A percentile compares a stretch with the other conserved stretches of the same genome.
phyloP scores from a whole-genome alignment of 2,329 filamentous ascomycete species.

The Calonectria ilicicola region DNA sequence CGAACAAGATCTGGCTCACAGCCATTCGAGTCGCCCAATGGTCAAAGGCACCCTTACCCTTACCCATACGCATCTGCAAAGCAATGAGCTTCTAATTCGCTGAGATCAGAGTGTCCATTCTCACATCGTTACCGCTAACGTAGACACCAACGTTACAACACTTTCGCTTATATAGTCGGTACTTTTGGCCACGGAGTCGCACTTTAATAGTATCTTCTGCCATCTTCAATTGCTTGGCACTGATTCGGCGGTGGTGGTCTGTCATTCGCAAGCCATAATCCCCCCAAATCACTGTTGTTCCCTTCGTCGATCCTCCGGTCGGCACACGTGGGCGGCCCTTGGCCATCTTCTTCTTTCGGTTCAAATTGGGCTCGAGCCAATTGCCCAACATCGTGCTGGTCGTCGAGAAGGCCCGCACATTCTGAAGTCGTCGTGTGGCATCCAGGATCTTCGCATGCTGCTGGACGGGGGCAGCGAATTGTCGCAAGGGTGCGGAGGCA shows the following conservation, averaged over 20 bases:
- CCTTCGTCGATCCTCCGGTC: slow-evolving; percentile 90
- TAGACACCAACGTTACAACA: slow-evolving; percentile 96
- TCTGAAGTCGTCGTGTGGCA: slow-evolving; percentile 53
- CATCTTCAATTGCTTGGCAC: slow-evolving; percentile 85
- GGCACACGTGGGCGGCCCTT: slow-evolving; percentile 90
- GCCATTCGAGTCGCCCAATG: slow-evolving; percentile 93
- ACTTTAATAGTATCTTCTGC: slow-evolving; percentile 95
- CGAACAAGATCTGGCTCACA: slow-evolving; percentile 92
- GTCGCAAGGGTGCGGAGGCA: slow-evolving; percentile 53
- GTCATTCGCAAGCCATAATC: slow-evolving; percentile 95
- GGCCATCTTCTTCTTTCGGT: slow-evolving; percentile 87
- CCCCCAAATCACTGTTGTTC: slow-evolving; percentile 96
- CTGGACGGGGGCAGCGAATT: slow-evolving; percentile 49
- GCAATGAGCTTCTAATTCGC: slow-evolving; percentile 32
- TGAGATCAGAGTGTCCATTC: slow-evolving; percentile 38
- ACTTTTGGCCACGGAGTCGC: slow-evolving; percentile 89
- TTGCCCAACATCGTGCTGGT: slow-evolving; percentile 70
- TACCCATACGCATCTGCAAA: slow-evolving; percentile 90
- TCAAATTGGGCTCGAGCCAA: slow-evolving; percentile 85
- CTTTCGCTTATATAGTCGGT: slow-evolving; percentile 90
- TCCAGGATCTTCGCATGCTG: slow-evolving; percentile 44
- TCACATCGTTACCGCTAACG: slow-evolving; percentile 90
- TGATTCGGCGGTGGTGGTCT: slow-evolving; percentile 93
- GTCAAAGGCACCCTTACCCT: slow-evolving; percentile 97
- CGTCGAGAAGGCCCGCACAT: slow-evolving; percentile 78